Evolutionary conservation across 2,329 filamentous ascomycete species (phyloP), one percentile per base, ranked within the genome.

Genomic region (Fusarium domesticum): DNA sequence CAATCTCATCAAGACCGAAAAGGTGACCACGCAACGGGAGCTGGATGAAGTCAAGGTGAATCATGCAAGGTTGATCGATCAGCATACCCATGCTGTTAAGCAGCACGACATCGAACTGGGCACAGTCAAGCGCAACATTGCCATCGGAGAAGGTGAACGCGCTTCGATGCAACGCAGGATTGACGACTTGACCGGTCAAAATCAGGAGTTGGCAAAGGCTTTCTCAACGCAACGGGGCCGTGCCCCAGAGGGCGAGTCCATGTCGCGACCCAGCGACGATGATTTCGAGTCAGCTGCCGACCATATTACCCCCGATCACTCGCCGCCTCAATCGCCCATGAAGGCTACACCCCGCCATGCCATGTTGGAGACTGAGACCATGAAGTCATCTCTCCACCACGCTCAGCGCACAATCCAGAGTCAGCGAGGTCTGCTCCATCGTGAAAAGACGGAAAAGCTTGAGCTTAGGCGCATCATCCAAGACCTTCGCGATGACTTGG

Each of bases 361-460:
- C 30, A 84, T 89, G 69, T 78, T 98, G n/a, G 93, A 98, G 68
- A 86, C 89, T 0, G 93, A 98, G 70, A 98, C 93, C 0, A 73
- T 98, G 56, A 95, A 93, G 71, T 95, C 91, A 42, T 96, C 92
- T 18, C 77, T 97, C 19, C 85, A 90, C 56, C 93, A 98, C 65
- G 92, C 93, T 31, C 93, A 97, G 66, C 83, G 92, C 45, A 96
- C 95, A 70, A 96, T 98, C 47, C 92, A 97, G 65, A 95, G 89
- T 60, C 80, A 97, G 57, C 90, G 95, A 68, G 90, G 87, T 65
- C 95, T 91, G 60, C 87, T 97, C 36, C 92, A 98, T 66, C 87
- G 93, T 25, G 93, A 98, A 68, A 98, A 97, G 82, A 96, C 92
- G 0, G 93, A 98, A 68, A 98, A 96, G 74, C 80, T 97, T 19